phyloP scores from a whole-genome alignment of 2,329 filamentous ascomycete species.

The Fusarium succisae region DNA sequence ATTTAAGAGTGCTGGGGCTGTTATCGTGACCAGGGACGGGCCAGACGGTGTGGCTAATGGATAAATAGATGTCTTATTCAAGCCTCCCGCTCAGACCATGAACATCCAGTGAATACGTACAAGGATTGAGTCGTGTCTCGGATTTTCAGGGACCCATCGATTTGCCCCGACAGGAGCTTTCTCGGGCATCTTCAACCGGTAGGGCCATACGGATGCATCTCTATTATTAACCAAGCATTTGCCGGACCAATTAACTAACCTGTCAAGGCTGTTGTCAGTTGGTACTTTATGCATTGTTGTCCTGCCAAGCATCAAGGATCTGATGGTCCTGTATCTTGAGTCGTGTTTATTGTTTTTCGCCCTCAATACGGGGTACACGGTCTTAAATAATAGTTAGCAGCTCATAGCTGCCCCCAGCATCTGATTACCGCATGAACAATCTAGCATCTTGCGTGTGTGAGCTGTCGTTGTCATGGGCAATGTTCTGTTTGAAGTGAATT shows the following conservation, averaged over 20 bases:
- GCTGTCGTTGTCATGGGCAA: not conserved
- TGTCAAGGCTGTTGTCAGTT: constrained; percentile 5
- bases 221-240: constrained; percentile 15
- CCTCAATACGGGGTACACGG: not conserved
- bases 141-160: constrained; percentile 16
- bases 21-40: constrained; percentile 9
- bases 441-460: constrained; percentile 16
- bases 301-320: constrained; percentile 32
- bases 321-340: constrained; percentile 9
- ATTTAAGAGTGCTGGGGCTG: constrained; percentile 1
- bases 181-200: constrained; percentile 30
- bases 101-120: constrained; percentile 8
- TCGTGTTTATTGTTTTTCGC: constrained; percentile 29
- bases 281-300: constrained; percentile 26
- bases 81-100: constrained; percentile 26
- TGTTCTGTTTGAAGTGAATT: not conserved
- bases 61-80: constrained; percentile 1
- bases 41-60: constrained; percentile 22
- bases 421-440: constrained; percentile 31
- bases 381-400: not conserved
- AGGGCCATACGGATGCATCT: constrained; percentile 21
- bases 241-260: not conserved
- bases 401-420: constrained; percentile 10
- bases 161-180: constrained; percentile 4
- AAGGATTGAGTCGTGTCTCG: constrained; percentile 26